Evolutionary conservation across 2,329 filamentous ascomycete species (phyloP).

Genomic region (Sclerotinia spermophila): DNA sequence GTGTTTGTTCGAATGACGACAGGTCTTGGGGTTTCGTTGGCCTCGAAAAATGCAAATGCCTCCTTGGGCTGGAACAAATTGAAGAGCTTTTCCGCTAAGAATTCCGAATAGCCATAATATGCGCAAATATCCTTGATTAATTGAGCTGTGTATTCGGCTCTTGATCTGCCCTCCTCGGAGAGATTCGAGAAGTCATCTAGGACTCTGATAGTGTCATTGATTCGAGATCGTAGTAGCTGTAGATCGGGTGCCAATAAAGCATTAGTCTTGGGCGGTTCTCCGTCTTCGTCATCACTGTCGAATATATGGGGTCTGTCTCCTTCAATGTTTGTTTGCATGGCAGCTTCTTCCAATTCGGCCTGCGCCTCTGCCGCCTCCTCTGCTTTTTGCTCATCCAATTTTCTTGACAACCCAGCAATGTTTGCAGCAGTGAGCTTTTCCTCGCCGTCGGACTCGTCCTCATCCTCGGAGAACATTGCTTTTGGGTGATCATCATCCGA

Average conservation of each 20-base stretch:
- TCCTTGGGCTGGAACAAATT: slow-evolving; percentile 88
- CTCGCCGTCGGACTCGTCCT: slow-evolving; percentile 81
- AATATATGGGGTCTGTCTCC: slow-evolving; percentile 68
- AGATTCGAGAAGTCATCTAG: slow-evolving; percentile 84
- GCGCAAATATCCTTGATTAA: slow-evolving; percentile 88
- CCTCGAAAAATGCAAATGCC: slow-evolving; percentile 97
- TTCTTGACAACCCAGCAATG: slow-evolving; percentile 84
- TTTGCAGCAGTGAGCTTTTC: slow-evolving; percentile 93
- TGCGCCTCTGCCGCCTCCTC: slow-evolving; percentile 79
- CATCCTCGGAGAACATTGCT: slow-evolving; percentile 92
- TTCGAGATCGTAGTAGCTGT: slow-evolving; percentile 79
- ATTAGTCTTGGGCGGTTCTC: slow-evolving; percentile 54
- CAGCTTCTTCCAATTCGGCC: slow-evolving; percentile 78
- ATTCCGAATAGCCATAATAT: slow-evolving; percentile 95
- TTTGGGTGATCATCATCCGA: slow-evolving; percentile 55
- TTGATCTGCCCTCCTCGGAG: slow-evolving; percentile 72
- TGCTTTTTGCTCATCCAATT: slow-evolving; percentile 73
- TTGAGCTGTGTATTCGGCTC: slow-evolving; percentile 83
- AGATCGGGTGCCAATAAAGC: slow-evolving; percentile 79
- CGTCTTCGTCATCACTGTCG: slow-evolving; percentile 58
- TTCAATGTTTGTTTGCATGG: slow-evolving; percentile 89
- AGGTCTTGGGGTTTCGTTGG: slow-evolving; percentile 90
- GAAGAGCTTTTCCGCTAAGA: slow-evolving; percentile 93
- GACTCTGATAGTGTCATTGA: slow-evolving; percentile 90
- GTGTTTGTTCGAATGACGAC: slow-evolving; percentile 98